Percentiles rank a stretch among this genome's conserved stretches.
Evolutionary conservation across 768 basidiomycete genomes (phyloP).

Genomic region (Lentinus brumalis): DNA sequence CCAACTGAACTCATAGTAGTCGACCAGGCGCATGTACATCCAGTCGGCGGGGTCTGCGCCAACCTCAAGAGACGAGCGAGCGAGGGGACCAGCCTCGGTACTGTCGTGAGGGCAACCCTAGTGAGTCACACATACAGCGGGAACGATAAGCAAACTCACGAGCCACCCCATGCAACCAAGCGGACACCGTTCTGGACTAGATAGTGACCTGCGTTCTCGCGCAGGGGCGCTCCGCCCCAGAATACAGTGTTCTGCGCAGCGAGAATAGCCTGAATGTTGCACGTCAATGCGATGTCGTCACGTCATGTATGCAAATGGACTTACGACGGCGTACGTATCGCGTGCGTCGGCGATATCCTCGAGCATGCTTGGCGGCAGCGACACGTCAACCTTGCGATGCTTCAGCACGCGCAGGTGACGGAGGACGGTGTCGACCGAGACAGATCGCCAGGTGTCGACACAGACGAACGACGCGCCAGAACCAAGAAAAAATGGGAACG

Average conservation of each 20-base stretch:
- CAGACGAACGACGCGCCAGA: background rate
- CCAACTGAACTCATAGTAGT: constrained; percentile 6
- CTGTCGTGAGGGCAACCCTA: constrained; percentile 5
- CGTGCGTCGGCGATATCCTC: constrained; percentile 20
- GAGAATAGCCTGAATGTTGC: background rate
- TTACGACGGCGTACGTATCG: background rate
- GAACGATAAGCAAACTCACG: constrained; percentile 4
- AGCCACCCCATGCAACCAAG: constrained; percentile 11
- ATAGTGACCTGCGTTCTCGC: constrained; percentile 9
- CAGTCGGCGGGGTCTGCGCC: constrained; percentile 5
- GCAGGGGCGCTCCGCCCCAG: constrained; percentile 21
- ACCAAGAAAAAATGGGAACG: background rate
- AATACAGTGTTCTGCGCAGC: constrained; percentile 10
- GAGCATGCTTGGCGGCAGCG: constrained; percentile 23
- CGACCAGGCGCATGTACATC: constrained; percentile 10
- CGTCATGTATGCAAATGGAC: constrained; percentile 1
- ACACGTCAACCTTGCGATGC: background rate
- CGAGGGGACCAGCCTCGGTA: constrained; percentile 23
- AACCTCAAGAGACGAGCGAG: background rate
- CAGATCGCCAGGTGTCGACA: background rate
- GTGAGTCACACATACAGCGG: background rate
- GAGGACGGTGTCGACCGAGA: constrained; percentile 8
- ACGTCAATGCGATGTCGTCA: background rate
- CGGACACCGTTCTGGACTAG: constrained; percentile 6
- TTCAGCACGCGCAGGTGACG: constrained; percentile 20